These are phyloP conservation scores for Amanita subjunquillea DNA, from an alignment of 768 basidiomycete genomes.

Conservation along the genomic window DNA sequence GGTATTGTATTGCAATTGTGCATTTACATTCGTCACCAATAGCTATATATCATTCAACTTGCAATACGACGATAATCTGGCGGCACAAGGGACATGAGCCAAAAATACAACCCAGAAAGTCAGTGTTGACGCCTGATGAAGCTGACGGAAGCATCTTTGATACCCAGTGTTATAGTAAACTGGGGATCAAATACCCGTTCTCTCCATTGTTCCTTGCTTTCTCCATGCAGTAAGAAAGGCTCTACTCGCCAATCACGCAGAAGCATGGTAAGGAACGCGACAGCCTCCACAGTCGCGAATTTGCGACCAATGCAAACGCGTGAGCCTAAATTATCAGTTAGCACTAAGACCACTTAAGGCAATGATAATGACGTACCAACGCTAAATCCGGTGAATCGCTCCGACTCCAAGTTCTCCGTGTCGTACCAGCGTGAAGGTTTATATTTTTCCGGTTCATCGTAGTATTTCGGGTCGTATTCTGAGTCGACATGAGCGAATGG, in stretches of 20 bases:
- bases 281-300: conserved; percentile 30
- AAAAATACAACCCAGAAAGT: not conserved
- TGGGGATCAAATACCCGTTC: conserved; percentile 14
- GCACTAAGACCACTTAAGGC: not conserved
- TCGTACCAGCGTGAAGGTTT: conserved; percentile 28
- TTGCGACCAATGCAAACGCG: conserved; percentile 31
- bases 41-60: no score
- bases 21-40: no score
- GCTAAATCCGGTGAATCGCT: conserved; percentile 6
- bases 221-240: conserved; percentile 16
- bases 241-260: conserved; percentile 32
- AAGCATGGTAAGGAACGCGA: conserved; percentile 28
- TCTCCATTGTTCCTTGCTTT: conserved; percentile 19
- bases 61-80: no score
- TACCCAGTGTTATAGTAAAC: conserved; percentile 16
- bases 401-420: conserved; percentile 4
- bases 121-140: conserved; percentile 6
- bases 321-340: conserved; percentile 17
- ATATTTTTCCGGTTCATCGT: conserved; percentile 24
- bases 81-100: no score
- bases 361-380: conserved; percentile 2
- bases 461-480: conserved; percentile 27
- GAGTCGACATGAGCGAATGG: not conserved
- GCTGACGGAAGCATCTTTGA: conserved; percentile 10
- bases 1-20: no score